Percentiles rank a stretch among this genome's conserved stretches.
These are phyloP conservation scores for Aspergillus floridensis DNA, from an alignment of 2,329 filamentous ascomycete genomes.

Conservation along the genomic window DNA sequence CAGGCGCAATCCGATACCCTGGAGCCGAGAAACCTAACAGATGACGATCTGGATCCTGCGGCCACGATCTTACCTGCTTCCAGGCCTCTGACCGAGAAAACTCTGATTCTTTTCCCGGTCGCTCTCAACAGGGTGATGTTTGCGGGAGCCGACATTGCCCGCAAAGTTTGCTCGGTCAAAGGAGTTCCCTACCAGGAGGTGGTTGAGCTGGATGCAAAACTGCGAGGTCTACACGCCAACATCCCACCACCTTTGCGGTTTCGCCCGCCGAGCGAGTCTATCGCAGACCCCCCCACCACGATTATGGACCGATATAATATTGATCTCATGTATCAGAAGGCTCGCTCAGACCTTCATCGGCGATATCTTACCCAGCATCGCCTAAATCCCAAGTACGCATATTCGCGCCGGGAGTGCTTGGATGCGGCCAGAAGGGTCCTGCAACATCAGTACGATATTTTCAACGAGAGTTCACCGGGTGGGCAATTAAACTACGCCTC, in stretches of 20 bases:
- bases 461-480: conserved; percentile 50
- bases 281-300: conserved; percentile 29
- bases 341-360: conserved; percentile 51
- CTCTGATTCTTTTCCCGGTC: conserved; percentile 38
- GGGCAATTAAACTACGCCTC: conserved; percentile 33
- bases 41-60: conserved; percentile 57
- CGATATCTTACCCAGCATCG: conserved; percentile 43
- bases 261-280: conserved; percentile 1
- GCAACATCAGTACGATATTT: conserved; percentile 48
- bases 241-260: conserved; percentile 13
- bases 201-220: conserved; percentile 25
- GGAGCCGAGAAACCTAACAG: conserved; percentile 56
- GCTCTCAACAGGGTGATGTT: conserved; percentile 29
- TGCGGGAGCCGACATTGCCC: conserved; percentile 29
- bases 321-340: conserved; percentile 51
- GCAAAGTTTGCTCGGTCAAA: conserved; percentile 8
- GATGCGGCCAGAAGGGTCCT: conserved; percentile 48
- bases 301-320: conserved; percentile 52
- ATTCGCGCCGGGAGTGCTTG: conserved; percentile 45
- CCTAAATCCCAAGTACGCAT: conserved; percentile 32
- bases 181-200: conserved; percentile 15
- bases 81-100: conserved; percentile 53
- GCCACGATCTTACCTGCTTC: conserved; percentile 50
- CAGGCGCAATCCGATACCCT: conserved; percentile 57
- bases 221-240: conserved; percentile 19